Evolutionary conservation across 257 asterid genomes (phyloP).

Genomic region (Nicotiana noctiflora): DNA sequence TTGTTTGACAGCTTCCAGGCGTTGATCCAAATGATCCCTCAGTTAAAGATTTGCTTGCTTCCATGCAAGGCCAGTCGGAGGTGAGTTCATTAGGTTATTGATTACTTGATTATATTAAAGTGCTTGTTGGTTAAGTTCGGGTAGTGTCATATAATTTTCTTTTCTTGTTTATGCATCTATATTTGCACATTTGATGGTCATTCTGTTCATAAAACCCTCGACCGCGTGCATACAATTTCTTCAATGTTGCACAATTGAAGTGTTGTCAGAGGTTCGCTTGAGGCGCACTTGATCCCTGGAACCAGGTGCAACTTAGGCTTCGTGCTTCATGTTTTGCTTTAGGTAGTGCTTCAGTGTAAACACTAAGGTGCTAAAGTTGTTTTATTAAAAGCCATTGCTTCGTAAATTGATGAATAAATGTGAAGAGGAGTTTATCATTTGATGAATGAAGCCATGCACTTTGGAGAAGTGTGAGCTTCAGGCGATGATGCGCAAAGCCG

Average conservation of each 20-base stretch:
- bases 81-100: conserved; percentile 34
- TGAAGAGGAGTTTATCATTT: background rate
- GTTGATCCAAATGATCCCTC: conserved; percentile 96
- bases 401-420: background rate
- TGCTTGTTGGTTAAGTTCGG: background rate
- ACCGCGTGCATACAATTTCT: background rate
- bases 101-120: background rate
- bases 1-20: conserved; percentile 81
- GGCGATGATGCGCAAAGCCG: background rate
- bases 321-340: background rate
- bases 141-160: background rate
- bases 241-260: background rate
- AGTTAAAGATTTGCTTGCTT: conserved; percentile 82
- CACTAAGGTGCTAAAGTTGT: background rate
- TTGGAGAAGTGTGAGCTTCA: background rate
- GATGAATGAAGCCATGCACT: background rate
- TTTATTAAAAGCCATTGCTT: background rate
- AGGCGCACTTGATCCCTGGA: background rate
- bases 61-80: conserved; percentile 89
- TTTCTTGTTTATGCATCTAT: background rate
- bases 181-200: background rate
- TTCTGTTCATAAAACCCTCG: background rate
- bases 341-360: background rate
- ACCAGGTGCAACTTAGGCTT: background rate
- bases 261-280: background rate